These are phyloP conservation scores for Durio zibethinus DNA, from an alignment of 345 rosid species.

Conservation along the genomic window DNA sequence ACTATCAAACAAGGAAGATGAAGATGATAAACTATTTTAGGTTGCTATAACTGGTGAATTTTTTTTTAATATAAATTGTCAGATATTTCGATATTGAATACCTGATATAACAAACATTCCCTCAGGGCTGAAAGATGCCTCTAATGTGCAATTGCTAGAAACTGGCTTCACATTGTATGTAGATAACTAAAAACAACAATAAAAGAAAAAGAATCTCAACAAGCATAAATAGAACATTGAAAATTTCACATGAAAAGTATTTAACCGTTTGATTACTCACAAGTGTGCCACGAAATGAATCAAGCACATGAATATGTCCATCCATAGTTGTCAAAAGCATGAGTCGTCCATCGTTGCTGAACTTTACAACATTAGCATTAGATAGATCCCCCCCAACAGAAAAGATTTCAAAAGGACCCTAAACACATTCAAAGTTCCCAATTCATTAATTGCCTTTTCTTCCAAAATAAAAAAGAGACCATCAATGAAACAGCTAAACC, in stretches of 20 bases:
- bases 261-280: conserved; percentile 34
- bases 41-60: not conserved
- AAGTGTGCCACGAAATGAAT: conserved; percentile 89
- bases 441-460: conserved; percentile 6
- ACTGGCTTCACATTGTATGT: conserved; percentile 82
- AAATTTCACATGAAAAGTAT: not conserved
- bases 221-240: not conserved
- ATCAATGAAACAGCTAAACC: not conserved
- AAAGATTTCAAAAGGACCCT: conserved; percentile 92
- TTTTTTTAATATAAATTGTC: not conserved
- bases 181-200: conserved; percentile 47
- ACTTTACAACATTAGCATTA: conserved; percentile 83
- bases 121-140: conserved; percentile 96
- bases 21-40: not conserved
- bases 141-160: conserved; percentile 70
- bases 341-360: conserved; percentile 88
- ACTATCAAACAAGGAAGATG: not conserved
- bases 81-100: conserved; percentile 19
- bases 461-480: not conserved
- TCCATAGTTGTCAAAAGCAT: conserved; percentile 89
- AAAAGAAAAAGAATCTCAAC: conserved; percentile 10
- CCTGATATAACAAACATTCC: conserved; percentile 93
- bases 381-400: conserved; percentile 85
- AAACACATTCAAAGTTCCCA: conserved; percentile 21
- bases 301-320: conserved; percentile 88